Conservation (phyloP, 805 yeast genomes). For the Candida tallmaniae region DNA sequence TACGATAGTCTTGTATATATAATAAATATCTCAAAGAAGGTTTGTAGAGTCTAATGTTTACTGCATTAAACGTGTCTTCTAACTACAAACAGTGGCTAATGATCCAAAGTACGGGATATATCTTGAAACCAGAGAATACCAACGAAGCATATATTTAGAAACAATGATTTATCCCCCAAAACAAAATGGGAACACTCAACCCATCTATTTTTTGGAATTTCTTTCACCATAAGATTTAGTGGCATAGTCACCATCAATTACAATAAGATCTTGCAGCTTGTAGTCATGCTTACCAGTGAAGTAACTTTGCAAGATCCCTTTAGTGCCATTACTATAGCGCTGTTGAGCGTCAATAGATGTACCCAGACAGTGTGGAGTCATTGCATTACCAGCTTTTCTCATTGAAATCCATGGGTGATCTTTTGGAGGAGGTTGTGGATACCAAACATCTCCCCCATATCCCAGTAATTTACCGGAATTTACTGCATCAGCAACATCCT, state of each 20-base stretch:
- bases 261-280: constrained; percentile 72
- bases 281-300: constrained; percentile 61
- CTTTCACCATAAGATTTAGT: constrained; percentile 67
- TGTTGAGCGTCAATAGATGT: constrained; percentile 77
- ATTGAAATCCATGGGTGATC: constrained; percentile 75
- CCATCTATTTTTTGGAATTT: too few species aligned
- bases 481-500: constrained; percentile 74
- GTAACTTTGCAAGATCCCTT: constrained; percentile 59
- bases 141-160: too few species aligned
- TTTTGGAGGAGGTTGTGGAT: constrained; percentile 77
- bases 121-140: too few species aligned
- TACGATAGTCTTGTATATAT: constrained; percentile 10
- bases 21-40: too few species aligned
- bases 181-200: too few species aligned
- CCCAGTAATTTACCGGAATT: constrained; percentile 66
- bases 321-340: constrained; percentile 67
- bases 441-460: constrained; percentile 86
- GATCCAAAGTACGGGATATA: too few species aligned
- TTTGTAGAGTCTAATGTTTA: too few species aligned
- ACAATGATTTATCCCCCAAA: too few species aligned
- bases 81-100: too few species aligned
- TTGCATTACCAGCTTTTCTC: constrained; percentile 71
- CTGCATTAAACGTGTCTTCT: too few species aligned
- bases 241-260: constrained; percentile 65
- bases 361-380: constrained; percentile 82